These are phyloP conservation scores for Globisporangium irregulare DNA, from an alignment of 352 stramenopile genomes.

Conservation along the genomic window DNA sequence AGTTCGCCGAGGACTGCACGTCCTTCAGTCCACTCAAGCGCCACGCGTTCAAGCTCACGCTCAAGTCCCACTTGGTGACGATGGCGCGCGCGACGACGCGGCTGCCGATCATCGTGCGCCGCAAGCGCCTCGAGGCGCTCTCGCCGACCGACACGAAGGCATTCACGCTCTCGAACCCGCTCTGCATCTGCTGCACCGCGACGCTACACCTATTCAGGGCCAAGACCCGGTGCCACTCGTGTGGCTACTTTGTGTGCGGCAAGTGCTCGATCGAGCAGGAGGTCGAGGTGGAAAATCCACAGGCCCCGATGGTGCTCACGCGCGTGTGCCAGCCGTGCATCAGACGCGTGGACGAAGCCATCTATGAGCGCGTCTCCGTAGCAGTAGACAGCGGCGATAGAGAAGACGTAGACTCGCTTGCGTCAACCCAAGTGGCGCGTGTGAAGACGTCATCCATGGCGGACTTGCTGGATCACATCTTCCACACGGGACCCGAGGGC, in stretches of 20 bases:
- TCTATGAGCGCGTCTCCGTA: constrained; percentile 26
- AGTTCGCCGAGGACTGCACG: constrained; percentile 19
- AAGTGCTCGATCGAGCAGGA: constrained; percentile 44
- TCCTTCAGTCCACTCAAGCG: constrained; percentile 20
- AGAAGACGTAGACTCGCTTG: neutral
- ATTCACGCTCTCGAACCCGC: constrained; percentile 24
- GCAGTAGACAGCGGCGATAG: neutral
- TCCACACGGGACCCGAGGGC: constrained; percentile 22
- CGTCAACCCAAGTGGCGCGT: constrained; percentile 15
- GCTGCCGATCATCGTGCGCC: constrained; percentile 36
- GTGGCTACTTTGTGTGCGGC: constrained; percentile 51
- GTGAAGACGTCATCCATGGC: constrained; percentile 25
- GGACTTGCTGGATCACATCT: constrained; percentile 21
- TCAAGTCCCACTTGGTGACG: constrained; percentile 20
- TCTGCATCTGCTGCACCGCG: constrained; percentile 41
- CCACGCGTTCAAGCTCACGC: constrained; percentile 18
- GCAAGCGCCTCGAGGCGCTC: constrained; percentile 42
- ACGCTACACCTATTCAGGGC: constrained; percentile 31
- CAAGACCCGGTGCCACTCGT: constrained; percentile 41
- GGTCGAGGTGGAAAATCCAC: constrained; percentile 22
- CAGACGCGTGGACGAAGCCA: constrained; percentile 37
- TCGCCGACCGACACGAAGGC: constrained; percentile 28
- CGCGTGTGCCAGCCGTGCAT: constrained; percentile 46
- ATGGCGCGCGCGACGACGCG: constrained; percentile 27
- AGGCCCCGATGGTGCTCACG: constrained; percentile 33